A percentile compares a stretch with the other conserved stretches of the same genome.
These are phyloP conservation scores for Fagopyrum homotropicum DNA, from an alignment of 148 eudicot genomes.

Conservation along the genomic window DNA sequence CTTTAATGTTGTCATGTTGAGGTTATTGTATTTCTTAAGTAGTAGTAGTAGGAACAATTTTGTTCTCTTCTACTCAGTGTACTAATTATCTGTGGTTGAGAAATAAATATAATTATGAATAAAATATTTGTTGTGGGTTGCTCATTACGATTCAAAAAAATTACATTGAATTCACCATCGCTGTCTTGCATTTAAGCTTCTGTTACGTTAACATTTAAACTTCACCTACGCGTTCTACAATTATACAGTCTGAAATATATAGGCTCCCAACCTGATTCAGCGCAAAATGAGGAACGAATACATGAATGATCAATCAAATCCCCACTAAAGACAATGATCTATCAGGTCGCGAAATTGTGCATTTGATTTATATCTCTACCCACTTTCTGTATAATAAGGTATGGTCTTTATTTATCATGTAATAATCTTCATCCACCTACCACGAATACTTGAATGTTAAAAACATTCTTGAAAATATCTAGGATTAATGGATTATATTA, in stretches of 20 bases:
- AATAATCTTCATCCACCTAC: not conserved
- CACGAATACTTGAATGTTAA: not conserved
- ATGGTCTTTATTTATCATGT: not conserved
- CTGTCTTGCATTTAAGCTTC: conserved; percentile 3
- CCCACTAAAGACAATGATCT: not conserved
- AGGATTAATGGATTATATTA: not conserved
- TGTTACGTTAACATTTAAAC: not conserved
- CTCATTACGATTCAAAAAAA: not conserved
- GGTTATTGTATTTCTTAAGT: not conserved
- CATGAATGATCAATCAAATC: not conserved
- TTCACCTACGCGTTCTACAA: not conserved
- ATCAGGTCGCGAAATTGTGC: not conserved
- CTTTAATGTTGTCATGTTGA: not conserved
- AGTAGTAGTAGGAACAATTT: not conserved
- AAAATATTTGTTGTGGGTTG: not conserved
- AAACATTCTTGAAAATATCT: not conserved
- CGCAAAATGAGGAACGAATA: not conserved
- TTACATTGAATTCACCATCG: not conserved
- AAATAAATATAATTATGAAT: not conserved
- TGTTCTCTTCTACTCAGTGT: not conserved
- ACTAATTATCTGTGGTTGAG: not conserved
- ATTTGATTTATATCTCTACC: not conserved
- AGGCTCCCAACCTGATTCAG: not conserved
- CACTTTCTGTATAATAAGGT: not conserved
- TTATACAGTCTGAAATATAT: not conserved